Evolutionary conservation across 139 green algal species (phyloP), one percentile per base, ranked within the genome.

Genomic region (Diplosphaera chodatii): DNA sequence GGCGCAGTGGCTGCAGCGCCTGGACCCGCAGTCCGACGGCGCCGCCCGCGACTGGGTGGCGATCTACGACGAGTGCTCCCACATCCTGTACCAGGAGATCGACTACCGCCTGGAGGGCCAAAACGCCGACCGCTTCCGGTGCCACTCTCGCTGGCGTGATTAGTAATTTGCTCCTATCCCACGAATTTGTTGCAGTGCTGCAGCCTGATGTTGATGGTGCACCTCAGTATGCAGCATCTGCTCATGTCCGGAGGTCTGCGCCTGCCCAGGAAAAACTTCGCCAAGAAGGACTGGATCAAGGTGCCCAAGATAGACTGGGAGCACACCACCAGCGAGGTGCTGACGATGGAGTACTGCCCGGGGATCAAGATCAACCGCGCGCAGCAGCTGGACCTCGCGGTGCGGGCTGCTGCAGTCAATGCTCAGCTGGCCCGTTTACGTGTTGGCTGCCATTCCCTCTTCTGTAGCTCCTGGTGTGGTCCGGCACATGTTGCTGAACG

Each of bases 51-150:
- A 99, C 83, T 99, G 95, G 95, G 95, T 99, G 40, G 95, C 95
- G 66, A 99, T 99, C 75, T 99, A 99, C 77, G 95, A 99, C 78
- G 95, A 99, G 86, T 98, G 93, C 86, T 87, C 84, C 22, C 83
- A 87, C 76, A 95, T 98, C 74, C 83, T 99, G 40, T 99, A 98
- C 83, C 81, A 98, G 74, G 94, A 99, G 74, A 97, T 98, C 67
- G 94, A 99, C 82, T 99, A 99, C 80, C 84, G 69, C 4, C 82
- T 90, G 65, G 95, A 99, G 81, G 94, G 85, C 10, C 64, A 85
- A 55, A 98, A 97, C 78, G 93, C 94, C 8, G 87, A 97, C 64
- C 40, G 66, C 23, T 99, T 99, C 84, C 75, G 85, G 48, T 59
- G 48, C 37, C 8, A 48, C 37, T n/a, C n/a, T n/a, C n/a, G n/a